Evolutionary conservation across 306 rosid genomes (phyloP), one percentile per base, ranked within the genome.

Genomic region (Ochetophila trinervis): DNA sequence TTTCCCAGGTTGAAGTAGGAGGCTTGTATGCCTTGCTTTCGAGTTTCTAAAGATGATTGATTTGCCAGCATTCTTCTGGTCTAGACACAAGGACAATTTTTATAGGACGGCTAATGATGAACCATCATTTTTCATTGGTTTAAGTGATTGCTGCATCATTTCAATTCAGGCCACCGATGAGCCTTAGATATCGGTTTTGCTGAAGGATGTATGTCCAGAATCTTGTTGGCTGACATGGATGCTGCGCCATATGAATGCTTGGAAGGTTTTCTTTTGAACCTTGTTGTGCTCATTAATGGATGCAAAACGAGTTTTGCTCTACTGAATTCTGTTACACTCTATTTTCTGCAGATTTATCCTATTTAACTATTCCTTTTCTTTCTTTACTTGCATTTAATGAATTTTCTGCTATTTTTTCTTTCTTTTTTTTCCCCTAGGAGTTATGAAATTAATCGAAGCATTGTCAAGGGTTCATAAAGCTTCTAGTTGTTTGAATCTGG

Each of bases 1-100:
- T 91, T 86, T 91, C 84, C 86, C 96, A 84, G 86, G 85, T 63
- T 64, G 59, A 68, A 80, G 77, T 69, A 44, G 86, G 89, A 81
- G 86, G 87, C 84, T 81, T 65, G 63, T 79, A 60, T 78, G 51
- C 80, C 87, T 75, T 82, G 78, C 85, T 82, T 81, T 82, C 76
- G 66, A 84, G 76, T 64, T 70, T 84, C 85, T 67, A 59, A 81
- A 77, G 82, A 71, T 64, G 80, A 83, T 74, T 49, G 68, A 56
- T 73, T 60, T 72, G 68, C 80, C 76, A 69, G 70, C 72, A 73
- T 80, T 78, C 74, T 85, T 77, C 74, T 47, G 19, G 76, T 71
- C 75, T 76, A 68, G 70, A 74, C 70, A 67, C 50, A 24, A 62
- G 79, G 84, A 66, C 66, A 75, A 36, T 55, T 57, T 80, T 76